Evolutionary conservation across 2,329 filamentous ascomycete genomes (phyloP), one percentile per base, ranked within the genome.

Genomic region (Biscogniauxia marginata): DNA sequence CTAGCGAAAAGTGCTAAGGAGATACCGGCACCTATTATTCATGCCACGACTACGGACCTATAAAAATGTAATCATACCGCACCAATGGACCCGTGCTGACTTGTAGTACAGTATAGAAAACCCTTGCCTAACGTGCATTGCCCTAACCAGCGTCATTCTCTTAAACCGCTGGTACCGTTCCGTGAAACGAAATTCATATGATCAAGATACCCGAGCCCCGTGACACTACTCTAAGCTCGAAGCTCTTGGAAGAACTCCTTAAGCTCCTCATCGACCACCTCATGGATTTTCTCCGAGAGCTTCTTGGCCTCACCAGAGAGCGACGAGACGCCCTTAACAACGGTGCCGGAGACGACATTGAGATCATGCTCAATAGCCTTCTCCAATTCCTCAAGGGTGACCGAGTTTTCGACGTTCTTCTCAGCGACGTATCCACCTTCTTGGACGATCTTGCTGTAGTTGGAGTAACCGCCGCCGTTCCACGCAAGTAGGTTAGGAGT

Each of bases 401-500:
- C 58, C 22, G 74, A 64, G 34, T 71, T 63, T 46, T 75, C 74
- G 47, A 77, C 73, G 54, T 75, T 66, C 51, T 75, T 67, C 65
- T 75, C 71, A 46, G 72, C 80, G 66, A 83, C 82, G 81, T 93
- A 93, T 69, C 84, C 80, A 70, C 91, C 90, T 67, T 85, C 80
- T 67, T 85, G 78, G 62, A 96, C 76, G 70, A 97, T 96, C 67
- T 89, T 81, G 59, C 84, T 84, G 85, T 90, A 97, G 88, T 99
- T 96, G 79, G 84, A 87, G 72, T 85, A 89, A 71, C 95, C 95
- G 79, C 92, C 96, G 73, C 96, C 95, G 85, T 99, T 99, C 93
- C 93, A 99, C 75, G 93, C 93, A 61, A 99, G 91, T 72, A 96
- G 82, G 85, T 99, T 99, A 74, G 87, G 86, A 66, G 96, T 99